Percentiles rank a stretch among this genome's conserved stretches.
Conservation (phyloP, 2,329 filamentous ascomycete genomes). For the Fusarium sp. region DNA sequence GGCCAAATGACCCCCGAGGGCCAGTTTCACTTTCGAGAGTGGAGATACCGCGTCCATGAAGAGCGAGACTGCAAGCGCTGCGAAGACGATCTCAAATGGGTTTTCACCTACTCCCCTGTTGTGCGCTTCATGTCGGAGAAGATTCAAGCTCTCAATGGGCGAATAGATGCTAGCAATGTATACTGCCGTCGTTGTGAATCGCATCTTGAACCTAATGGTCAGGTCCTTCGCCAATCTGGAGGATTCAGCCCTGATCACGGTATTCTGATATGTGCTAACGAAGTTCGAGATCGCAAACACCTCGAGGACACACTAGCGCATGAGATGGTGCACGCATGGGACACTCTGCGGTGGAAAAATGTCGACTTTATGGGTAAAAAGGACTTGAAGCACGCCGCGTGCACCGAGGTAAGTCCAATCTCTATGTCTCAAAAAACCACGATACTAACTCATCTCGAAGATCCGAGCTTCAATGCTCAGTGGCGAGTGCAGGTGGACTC, state of each 20-base stretch:
- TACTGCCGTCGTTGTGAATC: conserved; percentile 83
- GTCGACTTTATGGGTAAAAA: conserved; percentile 80
- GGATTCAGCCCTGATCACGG: conserved; percentile 90
- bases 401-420: conserved; percentile 78
- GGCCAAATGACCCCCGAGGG: conserved; percentile 78
- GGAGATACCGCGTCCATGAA: conserved; percentile 81
- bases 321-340: conserved; percentile 98
- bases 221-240: conserved; percentile 76
- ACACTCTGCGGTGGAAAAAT: conserved; percentile 86
- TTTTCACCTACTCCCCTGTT: conserved; percentile 85
- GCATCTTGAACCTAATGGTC: conserved; percentile 67
- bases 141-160: conserved; percentile 82
- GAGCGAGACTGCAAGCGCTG: conserved; percentile 82
- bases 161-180: conserved; percentile 80
- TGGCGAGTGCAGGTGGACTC: conserved; percentile 91
- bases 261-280: conserved; percentile 93
- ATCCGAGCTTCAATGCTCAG: conserved; percentile 93
- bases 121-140: conserved; percentile 89
- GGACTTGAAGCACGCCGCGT: conserved; percentile 89
- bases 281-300: conserved; percentile 82
- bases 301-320: conserved; percentile 95
- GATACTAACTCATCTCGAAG: conserved; percentile 57
- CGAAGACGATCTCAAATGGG: conserved; percentile 85
- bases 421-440: background rate
- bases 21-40: conserved; percentile 80